Evolutionary conservation across 768 basidiomycete genomes (phyloP).

Genomic region (Gymnopilus junonius): DNA sequence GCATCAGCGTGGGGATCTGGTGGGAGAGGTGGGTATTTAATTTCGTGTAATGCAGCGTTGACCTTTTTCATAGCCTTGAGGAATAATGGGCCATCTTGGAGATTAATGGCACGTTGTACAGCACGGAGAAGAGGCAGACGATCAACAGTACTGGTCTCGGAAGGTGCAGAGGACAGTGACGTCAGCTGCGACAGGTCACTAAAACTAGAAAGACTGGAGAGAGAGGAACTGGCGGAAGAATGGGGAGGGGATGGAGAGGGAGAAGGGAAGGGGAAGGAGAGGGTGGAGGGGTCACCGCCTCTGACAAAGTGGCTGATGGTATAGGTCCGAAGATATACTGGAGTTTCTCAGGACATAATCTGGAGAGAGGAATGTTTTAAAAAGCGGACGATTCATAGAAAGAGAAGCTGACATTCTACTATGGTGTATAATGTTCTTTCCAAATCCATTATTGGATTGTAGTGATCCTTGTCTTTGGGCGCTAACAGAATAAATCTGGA

Average conservation of each 20-base stretch:
- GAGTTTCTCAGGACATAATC: constrained; percentile 75
- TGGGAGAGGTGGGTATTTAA: constrained; percentile 71
- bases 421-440: constrained; percentile 75
- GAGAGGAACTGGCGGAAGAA: constrained; percentile 28
- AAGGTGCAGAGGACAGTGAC: constrained; percentile 29
- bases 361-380: constrained; percentile 28
- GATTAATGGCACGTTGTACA: constrained; percentile 71
- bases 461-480: constrained; percentile 86
- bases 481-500: constrained; percentile 74
- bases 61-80: constrained; percentile 61
- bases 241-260: constrained; percentile 23
- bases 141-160: constrained; percentile 21
- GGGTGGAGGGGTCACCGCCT: constrained; percentile 40
- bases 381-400: not conserved
- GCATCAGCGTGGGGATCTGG: constrained; percentile 46
- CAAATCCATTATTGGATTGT: constrained; percentile 83
- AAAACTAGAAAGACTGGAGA: constrained; percentile 32
- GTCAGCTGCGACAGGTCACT: constrained; percentile 31
- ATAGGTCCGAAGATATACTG: constrained; percentile 68
- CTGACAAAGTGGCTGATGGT: constrained; percentile 51
- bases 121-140: constrained; percentile 50
- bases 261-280: constrained; percentile 41
- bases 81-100: constrained; percentile 75
- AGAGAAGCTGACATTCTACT: constrained; percentile 58
- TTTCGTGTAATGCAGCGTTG: constrained; percentile 59